A percentile compares a stretch with the other conserved stretches of the same genome.
phyloP scores from a whole-genome alignment of 768 basidiomycete species.

The Lactarius evosmus region DNA sequence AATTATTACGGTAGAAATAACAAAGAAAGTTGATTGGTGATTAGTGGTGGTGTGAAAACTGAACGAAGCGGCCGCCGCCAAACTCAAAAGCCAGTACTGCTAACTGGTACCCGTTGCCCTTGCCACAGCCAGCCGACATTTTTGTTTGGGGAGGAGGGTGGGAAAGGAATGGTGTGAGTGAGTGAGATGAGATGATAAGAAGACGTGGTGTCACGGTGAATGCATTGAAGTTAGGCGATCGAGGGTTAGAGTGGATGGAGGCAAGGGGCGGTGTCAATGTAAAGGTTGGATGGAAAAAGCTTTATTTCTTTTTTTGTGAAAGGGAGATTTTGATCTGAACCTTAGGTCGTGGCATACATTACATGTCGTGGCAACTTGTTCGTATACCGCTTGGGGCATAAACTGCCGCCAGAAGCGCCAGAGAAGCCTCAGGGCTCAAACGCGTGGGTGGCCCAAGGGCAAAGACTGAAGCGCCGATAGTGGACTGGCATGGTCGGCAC shows the following conservation, averaged over 20 bases:
- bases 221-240: neutral
- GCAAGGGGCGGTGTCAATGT: neutral
- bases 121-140: neutral
- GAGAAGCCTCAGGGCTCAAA: neutral
- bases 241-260: neutral
- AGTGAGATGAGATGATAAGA: neutral
- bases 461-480: neutral
- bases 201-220: neutral
- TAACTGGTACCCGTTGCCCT: neutral
- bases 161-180: too few species aligned
- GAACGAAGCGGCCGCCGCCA: neutral
- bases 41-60: neutral
- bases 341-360: slow-evolving; percentile 2
- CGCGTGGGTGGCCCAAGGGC: neutral
- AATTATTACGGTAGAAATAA: neutral
- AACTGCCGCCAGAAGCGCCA: slow-evolving; percentile 13
- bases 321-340: neutral
- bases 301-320: neutral
- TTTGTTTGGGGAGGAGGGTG: neutral
- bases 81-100: neutral
- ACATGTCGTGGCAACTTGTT: neutral
- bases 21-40: neutral
- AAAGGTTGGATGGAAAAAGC: neutral
- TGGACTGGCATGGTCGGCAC: neutral
- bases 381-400: slow-evolving; percentile 18